Conservation (phyloP, 352 stramenopile genomes). For the Phytophthora fragariaefolia region DNA sequence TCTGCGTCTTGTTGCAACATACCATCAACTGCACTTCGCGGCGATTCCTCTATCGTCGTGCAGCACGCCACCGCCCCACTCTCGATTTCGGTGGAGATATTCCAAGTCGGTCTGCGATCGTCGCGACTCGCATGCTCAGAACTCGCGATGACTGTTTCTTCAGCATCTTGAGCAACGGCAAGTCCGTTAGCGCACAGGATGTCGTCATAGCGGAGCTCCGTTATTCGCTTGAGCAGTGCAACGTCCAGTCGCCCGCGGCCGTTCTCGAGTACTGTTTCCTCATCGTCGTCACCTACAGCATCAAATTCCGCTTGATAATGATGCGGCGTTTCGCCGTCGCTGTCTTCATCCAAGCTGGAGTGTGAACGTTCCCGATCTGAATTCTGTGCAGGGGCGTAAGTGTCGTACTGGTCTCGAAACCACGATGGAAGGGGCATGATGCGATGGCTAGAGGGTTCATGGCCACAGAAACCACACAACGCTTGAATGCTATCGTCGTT, state of each 20-base stretch:
- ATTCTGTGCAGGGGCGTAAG: slow-evolving; percentile 37
- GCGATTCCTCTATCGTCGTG: background rate
- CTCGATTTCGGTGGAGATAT: slow-evolving; percentile 10
- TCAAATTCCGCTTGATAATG: slow-evolving; percentile 4
- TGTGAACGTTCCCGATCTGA: background rate
- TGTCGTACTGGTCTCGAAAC: slow-evolving; percentile 78
- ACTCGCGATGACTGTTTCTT: background rate
- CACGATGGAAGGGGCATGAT: slow-evolving; percentile 64
- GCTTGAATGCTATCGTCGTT: background rate
- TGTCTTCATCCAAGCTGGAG: slow-evolving; percentile 15
- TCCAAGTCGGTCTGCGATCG: background rate
- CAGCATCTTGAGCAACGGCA: background rate
- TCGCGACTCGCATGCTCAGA: background rate
- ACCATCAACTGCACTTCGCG: background rate
- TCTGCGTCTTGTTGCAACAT: slow-evolving; percentile 4
- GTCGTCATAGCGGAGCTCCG: slow-evolving; percentile 29
- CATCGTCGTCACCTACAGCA: slow-evolving; percentile 17
- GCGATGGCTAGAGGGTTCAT: slow-evolving; percentile 36
- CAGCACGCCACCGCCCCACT: background rate
- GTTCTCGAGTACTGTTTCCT: slow-evolving; percentile 43
- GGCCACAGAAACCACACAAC: slow-evolving; percentile 58
- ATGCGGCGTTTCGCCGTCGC: slow-evolving; percentile 20
- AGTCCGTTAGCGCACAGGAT: slow-evolving; percentile 30
- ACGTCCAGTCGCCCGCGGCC: slow-evolving; percentile 27
- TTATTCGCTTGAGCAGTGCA: slow-evolving; percentile 21